Evolutionary conservation across 306 rosid species (phyloP), one percentile per base, ranked within the genome.

Genomic region (Styphnolobium japonicum): DNA sequence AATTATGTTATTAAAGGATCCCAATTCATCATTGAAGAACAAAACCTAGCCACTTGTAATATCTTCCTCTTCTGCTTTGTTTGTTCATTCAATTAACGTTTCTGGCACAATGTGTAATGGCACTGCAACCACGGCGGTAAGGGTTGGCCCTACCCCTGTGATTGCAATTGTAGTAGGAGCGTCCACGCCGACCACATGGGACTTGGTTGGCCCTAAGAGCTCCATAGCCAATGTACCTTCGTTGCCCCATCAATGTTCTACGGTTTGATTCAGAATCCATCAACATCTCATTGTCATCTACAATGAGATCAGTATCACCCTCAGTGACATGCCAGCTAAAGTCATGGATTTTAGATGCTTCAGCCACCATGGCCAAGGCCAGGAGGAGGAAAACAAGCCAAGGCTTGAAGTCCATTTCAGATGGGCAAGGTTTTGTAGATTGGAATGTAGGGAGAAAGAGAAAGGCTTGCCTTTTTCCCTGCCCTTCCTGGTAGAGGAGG

Each of bases 81-180:
- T 19, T 16, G 9, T 14, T 2, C 16, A 7, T 9, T 45, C 0
- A 58, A 25, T 43, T 45, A 12, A 40, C 12, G 15, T 16, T 2
- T 23, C 93, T 89, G n/a, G 84, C 82, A 81, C 97, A 91, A 29
- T 60, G 80, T 6, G 93, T 86, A 37, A 85, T 77, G 49, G 0
- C 7, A 16, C 0, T 73, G 81, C 95, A 90, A 29, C 86, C 86
- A 39, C 90, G 91, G 0, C 7, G 15, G 25, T 90, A 88, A 33
- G 88, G 87, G 81, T 90, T 88, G 4, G 77, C 89, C 49, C 19
- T 18, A 4, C 48, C 56, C 61, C 83, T 78, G 0, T 3, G 18
- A 1, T 67, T 46, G 74, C 92, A 90, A 66, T 76, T 34, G 79
- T 88, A 84, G 80, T 90, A 90, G 10, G 92, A 83, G 0, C 6